These are phyloP conservation scores for Jaapia argillacea DNA, from an alignment of 768 basidiomycete species.

Conservation along the genomic window DNA sequence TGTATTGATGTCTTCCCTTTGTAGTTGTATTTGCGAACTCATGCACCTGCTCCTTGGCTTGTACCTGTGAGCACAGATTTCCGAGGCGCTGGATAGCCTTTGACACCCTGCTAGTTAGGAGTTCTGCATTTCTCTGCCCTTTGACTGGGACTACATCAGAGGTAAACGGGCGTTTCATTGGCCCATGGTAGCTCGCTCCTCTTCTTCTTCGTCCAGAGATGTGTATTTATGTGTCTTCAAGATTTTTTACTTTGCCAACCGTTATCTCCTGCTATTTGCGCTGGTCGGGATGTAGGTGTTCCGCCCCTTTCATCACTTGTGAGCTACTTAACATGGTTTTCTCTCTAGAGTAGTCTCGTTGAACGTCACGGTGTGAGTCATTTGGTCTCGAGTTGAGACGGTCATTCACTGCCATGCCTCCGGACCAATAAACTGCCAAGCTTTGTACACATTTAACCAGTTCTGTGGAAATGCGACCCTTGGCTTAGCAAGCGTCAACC, in stretches of 20 bases:
- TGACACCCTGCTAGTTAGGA: constrained; percentile 54
- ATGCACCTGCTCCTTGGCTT: constrained; percentile 52
- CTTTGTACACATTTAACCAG: constrained; percentile 59
- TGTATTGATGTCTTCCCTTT: constrained; percentile 4
- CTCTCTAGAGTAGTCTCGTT: constrained; percentile 1
- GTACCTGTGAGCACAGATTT: constrained; percentile 35
- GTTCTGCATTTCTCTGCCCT: constrained; percentile 48
- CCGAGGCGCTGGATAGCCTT: constrained; percentile 5
- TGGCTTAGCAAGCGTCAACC: constrained; percentile 62
- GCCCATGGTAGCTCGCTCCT: constrained; percentile 43
- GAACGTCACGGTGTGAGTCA: neutral
- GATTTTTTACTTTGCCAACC: constrained; percentile 63
- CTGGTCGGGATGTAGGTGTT: constrained; percentile 56
- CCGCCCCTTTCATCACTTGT: constrained; percentile 3
- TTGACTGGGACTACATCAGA: constrained; percentile 54
- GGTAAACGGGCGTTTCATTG: constrained; percentile 50
- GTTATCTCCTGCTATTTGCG: constrained; percentile 56
- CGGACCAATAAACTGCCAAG: constrained; percentile 53
- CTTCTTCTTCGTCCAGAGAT: neutral
- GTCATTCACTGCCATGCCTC: neutral
- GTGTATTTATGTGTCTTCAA: constrained; percentile 14
- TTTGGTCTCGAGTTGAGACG: too few relatives aligned
- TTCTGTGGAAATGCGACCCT: constrained; percentile 55
- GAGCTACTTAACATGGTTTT: constrained; percentile 6
- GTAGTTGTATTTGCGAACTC: constrained; percentile 31